Evolutionary conservation across 441 rosid species (phyloP).

Genomic region (Gossypium trilobum): DNA sequence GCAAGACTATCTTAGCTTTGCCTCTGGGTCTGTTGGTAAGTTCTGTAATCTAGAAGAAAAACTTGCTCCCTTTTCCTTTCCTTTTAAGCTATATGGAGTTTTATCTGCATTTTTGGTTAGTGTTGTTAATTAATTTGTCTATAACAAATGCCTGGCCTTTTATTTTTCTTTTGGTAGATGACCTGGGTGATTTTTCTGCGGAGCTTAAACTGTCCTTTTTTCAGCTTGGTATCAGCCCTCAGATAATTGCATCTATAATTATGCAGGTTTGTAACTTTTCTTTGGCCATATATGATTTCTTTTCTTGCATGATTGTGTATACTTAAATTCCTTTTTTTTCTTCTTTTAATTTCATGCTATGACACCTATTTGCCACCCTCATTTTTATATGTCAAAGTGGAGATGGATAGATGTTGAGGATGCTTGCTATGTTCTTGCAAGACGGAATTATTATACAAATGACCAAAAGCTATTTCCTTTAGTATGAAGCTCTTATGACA

Average conservation of each 20-base stretch:
- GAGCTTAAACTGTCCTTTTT: conserved; percentile 81
- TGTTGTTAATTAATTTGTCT: background rate
- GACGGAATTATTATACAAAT: background rate
- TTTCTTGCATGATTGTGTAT: background rate
- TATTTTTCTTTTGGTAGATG: conserved; percentile 45
- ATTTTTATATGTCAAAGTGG: background rate
- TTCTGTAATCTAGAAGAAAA: background rate
- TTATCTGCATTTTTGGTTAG: background rate
- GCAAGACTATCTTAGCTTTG: conserved; percentile 83
- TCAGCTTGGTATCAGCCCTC: conserved; percentile 97
- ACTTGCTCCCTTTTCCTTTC: background rate
- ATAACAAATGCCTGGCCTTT: background rate
- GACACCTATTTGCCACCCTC: background rate
- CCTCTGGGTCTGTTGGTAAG: conserved; percentile 83
- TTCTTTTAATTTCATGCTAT: background rate
- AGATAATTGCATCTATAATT: conserved; percentile 72
- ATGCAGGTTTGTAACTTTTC: conserved; percentile 58
- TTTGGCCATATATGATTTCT: background rate
- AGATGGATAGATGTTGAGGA: background rate
- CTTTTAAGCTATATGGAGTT: background rate
- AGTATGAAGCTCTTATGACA: background rate
- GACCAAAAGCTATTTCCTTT: background rate
- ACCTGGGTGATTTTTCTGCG: conserved; percentile 67
- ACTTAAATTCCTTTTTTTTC: background rate
- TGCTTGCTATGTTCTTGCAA: background rate